A percentile compares a stretch with the other conserved stretches of the same genome.
Evolutionary conservation across 768 basidiomycete species (phyloP).

Genomic region (Hygrocybe punicea): DNA sequence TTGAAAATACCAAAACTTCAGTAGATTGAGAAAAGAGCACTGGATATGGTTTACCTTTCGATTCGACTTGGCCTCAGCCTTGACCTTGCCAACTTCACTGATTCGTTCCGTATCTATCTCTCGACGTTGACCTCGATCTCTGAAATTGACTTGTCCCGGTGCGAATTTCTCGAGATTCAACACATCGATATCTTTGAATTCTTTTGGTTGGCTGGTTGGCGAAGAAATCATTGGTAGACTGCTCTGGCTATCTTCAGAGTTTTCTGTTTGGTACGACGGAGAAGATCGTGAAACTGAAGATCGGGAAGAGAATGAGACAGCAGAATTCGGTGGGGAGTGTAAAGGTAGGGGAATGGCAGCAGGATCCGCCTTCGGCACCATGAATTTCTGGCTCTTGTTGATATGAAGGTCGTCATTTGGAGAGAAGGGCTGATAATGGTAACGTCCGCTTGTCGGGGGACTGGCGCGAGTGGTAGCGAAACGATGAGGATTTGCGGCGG

Average conservation of each 20-base stretch:
- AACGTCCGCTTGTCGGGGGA: slow-evolving; percentile 29
- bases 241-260: slow-evolving; percentile 37
- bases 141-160: too few species aligned
- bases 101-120: slow-evolving; percentile 21
- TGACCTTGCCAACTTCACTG: slow-evolving; percentile 51
- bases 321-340: slow-evolving; percentile 67
- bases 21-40: background rate
- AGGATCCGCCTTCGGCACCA: slow-evolving; percentile 46
- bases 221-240: slow-evolving; percentile 15
- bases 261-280: slow-evolving; percentile 35
- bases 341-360: slow-evolving; percentile 58
- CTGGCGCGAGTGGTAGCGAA: slow-evolving; percentile 38
- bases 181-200: slow-evolving; percentile 7
- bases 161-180: slow-evolving; percentile 28
- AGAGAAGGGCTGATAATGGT: slow-evolving; percentile 33
- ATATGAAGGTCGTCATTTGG: slow-evolving; percentile 9
- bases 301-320: slow-evolving; percentile 73
- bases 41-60: slow-evolving; percentile 57
- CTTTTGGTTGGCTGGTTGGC: background rate
- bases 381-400: slow-evolving; percentile 8
- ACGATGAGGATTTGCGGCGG: slow-evolving; percentile 60
- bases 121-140: slow-evolving; percentile 7
- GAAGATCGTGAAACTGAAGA: slow-evolving; percentile 63
- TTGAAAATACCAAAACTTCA: background rate
- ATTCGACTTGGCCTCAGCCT: slow-evolving; percentile 77